phyloP scores from a whole-genome alignment of 805 yeast species.

The Yamadazyma philogaea region DNA sequence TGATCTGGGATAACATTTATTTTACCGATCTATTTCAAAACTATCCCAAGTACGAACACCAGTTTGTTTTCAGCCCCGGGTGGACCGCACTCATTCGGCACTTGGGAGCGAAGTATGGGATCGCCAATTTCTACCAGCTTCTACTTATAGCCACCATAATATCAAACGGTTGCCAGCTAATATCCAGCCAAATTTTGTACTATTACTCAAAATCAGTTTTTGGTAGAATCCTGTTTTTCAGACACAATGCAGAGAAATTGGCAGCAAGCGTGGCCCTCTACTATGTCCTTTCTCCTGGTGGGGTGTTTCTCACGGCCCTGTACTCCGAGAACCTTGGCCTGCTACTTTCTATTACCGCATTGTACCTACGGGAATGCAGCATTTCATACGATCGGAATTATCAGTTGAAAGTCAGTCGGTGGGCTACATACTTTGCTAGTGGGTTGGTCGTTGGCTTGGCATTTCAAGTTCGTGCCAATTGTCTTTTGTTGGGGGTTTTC shows the following conservation, averaged over 20 bases:
- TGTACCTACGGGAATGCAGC: slow-evolving; percentile 46
- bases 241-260: slow-evolving; percentile 16
- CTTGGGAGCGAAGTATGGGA: slow-evolving; percentile 10
- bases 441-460: slow-evolving; percentile 57
- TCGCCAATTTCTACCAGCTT: slow-evolving; percentile 39
- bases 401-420: not conserved
- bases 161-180: slow-evolving; percentile 51
- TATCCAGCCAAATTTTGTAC: slow-evolving; percentile 49
- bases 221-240: slow-evolving; percentile 16
- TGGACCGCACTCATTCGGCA: slow-evolving; percentile 59
- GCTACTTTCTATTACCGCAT: slow-evolving; percentile 53
- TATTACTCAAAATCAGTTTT: slow-evolving; percentile 42
- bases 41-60: slow-evolving; percentile 72
- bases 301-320: slow-evolving; percentile 68
- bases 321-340: slow-evolving; percentile 78
- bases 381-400: slow-evolving; percentile 2
- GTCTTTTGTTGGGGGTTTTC: slow-evolving; percentile 66
- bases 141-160: slow-evolving; percentile 47
- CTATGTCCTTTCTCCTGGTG: slow-evolving; percentile 70
- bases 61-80: slow-evolving; percentile 78
- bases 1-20: slow-evolving; percentile 86
- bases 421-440: slow-evolving; percentile 37
- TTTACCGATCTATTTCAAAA: slow-evolving; percentile 56
- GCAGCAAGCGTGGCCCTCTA: slow-evolving; percentile 37
- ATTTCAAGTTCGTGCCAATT: slow-evolving; percentile 70